A percentile compares a stretch with the other conserved stretches of the same genome.
These are phyloP conservation scores for Elaeis oleifera DNA, from an alignment of 202 grass and related monocot species.

Conservation along the genomic window DNA sequence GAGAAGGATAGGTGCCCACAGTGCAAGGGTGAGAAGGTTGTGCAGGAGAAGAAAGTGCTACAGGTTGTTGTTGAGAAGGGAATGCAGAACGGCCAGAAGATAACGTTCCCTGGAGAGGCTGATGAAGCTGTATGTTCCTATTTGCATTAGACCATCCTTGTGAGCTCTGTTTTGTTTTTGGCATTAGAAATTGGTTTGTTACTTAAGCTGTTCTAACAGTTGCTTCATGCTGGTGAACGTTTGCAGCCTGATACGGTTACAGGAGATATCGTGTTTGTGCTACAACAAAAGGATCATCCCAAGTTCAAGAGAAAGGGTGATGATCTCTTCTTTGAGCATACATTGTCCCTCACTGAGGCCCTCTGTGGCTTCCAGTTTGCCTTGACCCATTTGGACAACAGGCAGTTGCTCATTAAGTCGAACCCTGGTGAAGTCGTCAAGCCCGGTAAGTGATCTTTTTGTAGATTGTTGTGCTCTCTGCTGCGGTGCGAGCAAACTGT, in stretches of 20 bases:
- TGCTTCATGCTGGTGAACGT: background rate
- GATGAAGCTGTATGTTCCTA: constrained; percentile 59
- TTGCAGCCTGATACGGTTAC: constrained; percentile 73
- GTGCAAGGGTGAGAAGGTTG: constrained; percentile 84
- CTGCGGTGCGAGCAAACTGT: too few species aligned
- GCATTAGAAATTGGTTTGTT: background rate
- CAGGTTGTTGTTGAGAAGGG: constrained; percentile 80
- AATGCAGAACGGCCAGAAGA: constrained; percentile 90
- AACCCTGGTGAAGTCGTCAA: constrained; percentile 78
- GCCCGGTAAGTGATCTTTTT: constrained; percentile 37
- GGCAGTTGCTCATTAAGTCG: constrained; percentile 78
- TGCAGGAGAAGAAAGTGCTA: constrained; percentile 78
- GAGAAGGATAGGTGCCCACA: constrained; percentile 77
- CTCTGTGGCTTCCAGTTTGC: constrained; percentile 85
- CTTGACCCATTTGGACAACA: constrained; percentile 68
- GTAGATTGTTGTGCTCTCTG: too few species aligned
- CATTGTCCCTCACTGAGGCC: constrained; percentile 64
- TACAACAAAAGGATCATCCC: constrained; percentile 92
- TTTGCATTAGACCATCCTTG: background rate
- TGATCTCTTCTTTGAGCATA: constrained; percentile 80
- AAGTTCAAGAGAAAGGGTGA: constrained; percentile 87
- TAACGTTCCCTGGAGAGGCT: constrained; percentile 82
- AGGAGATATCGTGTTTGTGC: constrained; percentile 73
- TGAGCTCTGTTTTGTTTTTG: background rate
- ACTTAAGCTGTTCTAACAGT: background rate